Base-by-base conservation (phyloP, 116 monocot genomes). In the Papilionanthe hybrid region DNA sequence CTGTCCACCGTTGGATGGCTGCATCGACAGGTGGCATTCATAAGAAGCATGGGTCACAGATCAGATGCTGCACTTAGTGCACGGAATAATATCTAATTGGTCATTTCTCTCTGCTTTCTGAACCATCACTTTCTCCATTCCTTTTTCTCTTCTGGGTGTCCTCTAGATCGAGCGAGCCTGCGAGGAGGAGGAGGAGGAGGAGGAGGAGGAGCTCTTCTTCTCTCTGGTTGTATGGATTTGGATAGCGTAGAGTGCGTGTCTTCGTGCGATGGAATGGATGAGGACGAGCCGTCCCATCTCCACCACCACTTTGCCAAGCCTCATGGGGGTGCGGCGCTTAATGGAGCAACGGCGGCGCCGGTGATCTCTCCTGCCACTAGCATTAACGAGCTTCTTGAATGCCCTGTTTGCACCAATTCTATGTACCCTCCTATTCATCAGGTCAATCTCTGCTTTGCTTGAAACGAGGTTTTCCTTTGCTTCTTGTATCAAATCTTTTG, bases 361-460 rank as follows among this genome's bases (percentile, higher is more conserved):
- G 78, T 50, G 75, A 68, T 85, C 45, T 47, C 86, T 9, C 81
- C 90, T 42, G 77, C 90, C 11, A 85, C 86, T 65, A 86, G 87
- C 83, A 85, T 93, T 22, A 85, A 89, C 78, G 93, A 93, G 77
- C 86, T 93, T 49, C 91, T 93, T 22, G 93, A 90, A 76, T 91
- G 93, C 79, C 93, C 93, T 49, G 91, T 93, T 66, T 93, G 93
- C 80, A 89, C 89, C 72, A 90, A 93, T 55, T 93, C 91, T 63
- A 93, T 93, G 91, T 93, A 91, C 72, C 93, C 93, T 28, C 93
- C 93, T 6, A 93, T 93, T 55, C 91, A 93, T 48, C 93, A 93
- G 93, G 93, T 93, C 8, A 44, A 18, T 66, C 30, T 69, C 42
- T 75, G 22, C 63, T 29, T 73, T 53, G 47, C 0, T 13, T 69